Base-by-base conservation (phyloP, 257 asterid species). In the Petunia axillaris region DNA sequence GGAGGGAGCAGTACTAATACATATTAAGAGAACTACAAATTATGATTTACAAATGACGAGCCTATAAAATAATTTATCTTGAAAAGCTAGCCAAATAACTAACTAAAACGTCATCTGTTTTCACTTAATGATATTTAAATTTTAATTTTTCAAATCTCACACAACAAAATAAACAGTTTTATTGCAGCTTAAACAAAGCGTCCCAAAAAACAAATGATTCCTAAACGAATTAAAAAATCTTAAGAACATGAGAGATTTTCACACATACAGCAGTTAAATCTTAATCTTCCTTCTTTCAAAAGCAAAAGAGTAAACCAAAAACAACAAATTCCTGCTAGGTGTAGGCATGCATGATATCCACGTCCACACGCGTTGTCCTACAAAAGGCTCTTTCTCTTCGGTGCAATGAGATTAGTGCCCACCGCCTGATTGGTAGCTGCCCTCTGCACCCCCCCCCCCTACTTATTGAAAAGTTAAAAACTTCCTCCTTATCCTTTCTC, bases 301-400 rank as follows among this genome's bases (percentile, higher is more conserved):
- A 35, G 77, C 62, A 35, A 36, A 38, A 35, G 62, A 50, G 44
- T n/a, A 58, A 73, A 50, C 35, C 62, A 73, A 73, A 73, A 50
- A 37, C 35, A 16, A 66, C 79, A 77, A 38, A 14, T 5, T 25
- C 53, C 35, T 75, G 78, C 81, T 83, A 85, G 87, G 86, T 85
- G 87, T 83, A 64, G 63, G 66, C 85, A 75, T 85, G 91, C 91
- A 85, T 83, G 89, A 65, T 38, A 46, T 76, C 84, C 83, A 73
- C 58, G 76, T 13, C 39, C 82, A 58, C 89, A 85, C 87, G 86
- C 88, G 86, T 83, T 79, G 35, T 59, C 68, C 78, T 50, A 14
- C 63, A 40, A 87, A 81, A 63, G 62, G 84, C 6, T 10, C 25
- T 46, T 79, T 79, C 64, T 55, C 78, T 48, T 83, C 77, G 82